Percentiles rank a stretch among this genome's conserved stretches.
Conservation (phyloP, 2,329 filamentous ascomycete species). For the Bipolaris gigantea region DNA sequence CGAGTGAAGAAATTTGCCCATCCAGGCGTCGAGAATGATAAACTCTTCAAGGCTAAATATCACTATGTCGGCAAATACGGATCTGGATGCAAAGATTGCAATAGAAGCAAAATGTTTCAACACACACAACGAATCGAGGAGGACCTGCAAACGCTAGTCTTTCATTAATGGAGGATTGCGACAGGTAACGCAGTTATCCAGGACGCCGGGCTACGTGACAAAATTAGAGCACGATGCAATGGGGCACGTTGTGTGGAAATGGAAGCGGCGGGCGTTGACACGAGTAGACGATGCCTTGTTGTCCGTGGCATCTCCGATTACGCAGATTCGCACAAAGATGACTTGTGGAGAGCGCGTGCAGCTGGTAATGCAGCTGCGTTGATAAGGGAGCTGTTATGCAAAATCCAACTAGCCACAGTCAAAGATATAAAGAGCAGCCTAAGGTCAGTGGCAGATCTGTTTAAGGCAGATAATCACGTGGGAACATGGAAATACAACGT, state of each 20-base stretch:
- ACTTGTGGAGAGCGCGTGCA: not conserved
- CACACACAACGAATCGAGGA: not conserved
- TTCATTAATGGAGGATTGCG: not conserved
- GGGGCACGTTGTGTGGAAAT: not conserved
- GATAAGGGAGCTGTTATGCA: not conserved
- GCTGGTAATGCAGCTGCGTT: not conserved
- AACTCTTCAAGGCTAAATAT: not conserved
- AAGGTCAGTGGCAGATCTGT: not conserved
- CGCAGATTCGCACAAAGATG: not conserved
- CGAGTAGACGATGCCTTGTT: not conserved
- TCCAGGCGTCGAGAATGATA: not conserved
- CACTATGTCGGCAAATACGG: not conserved
- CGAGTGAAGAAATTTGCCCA: not conserved
- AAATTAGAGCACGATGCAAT: not conserved
- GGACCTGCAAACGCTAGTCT: not conserved
- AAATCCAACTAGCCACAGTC: not conserved
- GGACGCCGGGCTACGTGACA: not conserved
- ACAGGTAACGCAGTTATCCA: not conserved
- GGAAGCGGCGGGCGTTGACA: not conserved
- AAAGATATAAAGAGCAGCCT: not conserved
- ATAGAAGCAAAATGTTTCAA: not conserved
- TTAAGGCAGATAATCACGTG: not conserved
- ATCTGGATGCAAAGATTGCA: not conserved
- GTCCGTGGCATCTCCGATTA: not conserved
- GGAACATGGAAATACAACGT: not conserved